Percentiles rank a stretch among this genome's conserved stretches.
Evolutionary conservation across 257 asterid genomes (phyloP).

Genomic region (Fraxinus americana): DNA sequence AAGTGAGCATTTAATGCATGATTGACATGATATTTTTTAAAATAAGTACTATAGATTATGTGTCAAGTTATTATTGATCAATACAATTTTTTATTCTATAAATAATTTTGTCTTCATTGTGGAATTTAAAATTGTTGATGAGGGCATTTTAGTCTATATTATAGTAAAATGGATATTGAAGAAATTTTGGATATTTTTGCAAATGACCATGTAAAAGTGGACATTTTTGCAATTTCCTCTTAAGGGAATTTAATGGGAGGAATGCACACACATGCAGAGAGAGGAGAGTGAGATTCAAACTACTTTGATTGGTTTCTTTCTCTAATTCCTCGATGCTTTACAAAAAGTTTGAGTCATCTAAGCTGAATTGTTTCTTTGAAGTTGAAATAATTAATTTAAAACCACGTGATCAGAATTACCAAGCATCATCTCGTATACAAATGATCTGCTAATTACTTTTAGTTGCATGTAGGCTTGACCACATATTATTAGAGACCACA

Average conservation of each 20-base stretch:
- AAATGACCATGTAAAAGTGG: no score
- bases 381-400: conserved; percentile 1
- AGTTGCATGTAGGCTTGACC: conserved; percentile 75
- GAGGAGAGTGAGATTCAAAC: not conserved
- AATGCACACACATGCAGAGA: not conserved
- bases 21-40: no score
- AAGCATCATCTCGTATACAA: not conserved
- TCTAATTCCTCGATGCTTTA: conserved; percentile 6
- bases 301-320: not conserved
- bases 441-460: conserved; percentile 16
- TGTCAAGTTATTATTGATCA: no score
- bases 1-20: no score
- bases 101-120: no score
- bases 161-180: no score
- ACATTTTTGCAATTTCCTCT: no score
- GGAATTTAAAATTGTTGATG: no score
- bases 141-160: no score
- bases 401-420: not conserved
- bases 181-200: no score
- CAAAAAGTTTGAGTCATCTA: not conserved
- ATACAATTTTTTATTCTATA: no score
- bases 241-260: not conserved
- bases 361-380: conserved; percentile 9
- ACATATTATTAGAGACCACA: conserved; percentile 93
- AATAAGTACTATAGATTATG: no score